These are phyloP conservation scores for Chernovozyma aurita DNA, from an alignment of 1,139 yeast species.

Conservation along the genomic window DNA sequence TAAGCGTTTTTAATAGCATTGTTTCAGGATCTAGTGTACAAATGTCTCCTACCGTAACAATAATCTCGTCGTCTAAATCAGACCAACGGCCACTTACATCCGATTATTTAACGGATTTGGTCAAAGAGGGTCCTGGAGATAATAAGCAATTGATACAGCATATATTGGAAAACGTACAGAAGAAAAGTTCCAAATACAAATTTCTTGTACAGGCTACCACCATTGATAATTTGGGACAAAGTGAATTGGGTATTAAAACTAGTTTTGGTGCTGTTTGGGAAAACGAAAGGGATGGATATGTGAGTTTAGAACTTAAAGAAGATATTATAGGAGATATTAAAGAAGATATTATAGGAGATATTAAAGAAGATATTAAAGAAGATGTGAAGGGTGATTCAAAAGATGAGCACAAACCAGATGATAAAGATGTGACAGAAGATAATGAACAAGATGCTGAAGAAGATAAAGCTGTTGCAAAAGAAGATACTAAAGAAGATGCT, in stretches of 20 bases:
- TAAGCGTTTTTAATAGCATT: too few relatives aligned
- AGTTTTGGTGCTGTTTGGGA: conserved; percentile 41
- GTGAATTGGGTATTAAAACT: conserved; percentile 19
- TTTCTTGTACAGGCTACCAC: conserved; percentile 28
- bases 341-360: neutral
- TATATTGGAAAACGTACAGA: conserved; percentile 18
- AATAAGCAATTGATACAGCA: conserved; percentile 10
- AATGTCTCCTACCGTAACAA: neutral
- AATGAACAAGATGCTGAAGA: neutral
- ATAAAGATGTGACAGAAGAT: neutral
- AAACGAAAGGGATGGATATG: conserved; percentile 32
- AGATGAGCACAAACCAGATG: neutral
- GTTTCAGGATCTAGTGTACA: too few relatives aligned
- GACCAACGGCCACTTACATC: conserved; percentile 3
- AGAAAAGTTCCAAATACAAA: conserved; percentile 36
- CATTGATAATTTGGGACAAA: conserved; percentile 12
- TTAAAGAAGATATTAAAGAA: neutral
- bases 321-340: neutral
- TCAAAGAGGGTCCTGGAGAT: conserved; percentile 3
- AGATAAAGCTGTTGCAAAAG: neutral
- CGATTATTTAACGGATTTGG: neutral
- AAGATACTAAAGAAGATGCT: neutral
- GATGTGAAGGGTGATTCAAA: neutral
- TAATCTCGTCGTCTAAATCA: conserved; percentile 3
- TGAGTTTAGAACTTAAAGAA: conserved; percentile 19